phyloP scores from a whole-genome alignment of 2,329 filamentous ascomycete species.

The Colletotrichum lentis region DNA sequence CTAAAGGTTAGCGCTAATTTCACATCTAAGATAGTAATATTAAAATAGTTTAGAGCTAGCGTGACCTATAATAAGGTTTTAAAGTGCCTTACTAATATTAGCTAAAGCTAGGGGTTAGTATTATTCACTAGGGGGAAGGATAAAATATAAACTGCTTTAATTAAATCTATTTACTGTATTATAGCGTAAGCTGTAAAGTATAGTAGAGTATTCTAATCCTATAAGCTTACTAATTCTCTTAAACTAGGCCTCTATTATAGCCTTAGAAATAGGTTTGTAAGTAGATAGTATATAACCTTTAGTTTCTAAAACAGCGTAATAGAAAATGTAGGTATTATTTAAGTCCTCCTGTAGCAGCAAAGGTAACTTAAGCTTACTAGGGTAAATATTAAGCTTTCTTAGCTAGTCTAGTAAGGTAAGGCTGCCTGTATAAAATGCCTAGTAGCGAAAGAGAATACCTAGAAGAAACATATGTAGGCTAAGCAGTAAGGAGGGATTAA shows the following conservation, averaged over 20 bases:
- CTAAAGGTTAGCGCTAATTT: neutral
- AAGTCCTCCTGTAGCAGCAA: neutral
- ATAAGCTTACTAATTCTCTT: conserved; percentile 31
- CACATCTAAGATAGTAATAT: neutral
- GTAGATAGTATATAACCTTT: conserved; percentile 35
- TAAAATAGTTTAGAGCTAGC: neutral
- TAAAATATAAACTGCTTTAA: neutral
- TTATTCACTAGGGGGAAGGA: neutral
- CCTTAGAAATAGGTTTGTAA: conserved; percentile 32
- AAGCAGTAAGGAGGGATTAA: conserved; percentile 1
- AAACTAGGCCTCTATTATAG: conserved; percentile 37
- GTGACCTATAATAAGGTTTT: neutral
- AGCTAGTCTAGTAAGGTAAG: neutral
- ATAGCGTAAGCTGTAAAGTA: conserved; percentile 2
- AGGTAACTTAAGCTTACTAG: neutral
- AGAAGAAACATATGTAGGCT: conserved; percentile 2
- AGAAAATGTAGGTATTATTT: neutral
- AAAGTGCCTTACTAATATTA: neutral
- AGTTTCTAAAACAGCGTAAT: conserved; percentile 46
- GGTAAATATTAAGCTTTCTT: neutral
- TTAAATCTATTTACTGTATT: neutral
- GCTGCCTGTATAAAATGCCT: neutral
- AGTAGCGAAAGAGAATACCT: neutral
- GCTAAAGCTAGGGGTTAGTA: neutral
- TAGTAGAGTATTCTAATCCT: neutral